Base-by-base conservation (phyloP, 805 yeast species). In the Wickerhamomyces canadensis region DNA sequence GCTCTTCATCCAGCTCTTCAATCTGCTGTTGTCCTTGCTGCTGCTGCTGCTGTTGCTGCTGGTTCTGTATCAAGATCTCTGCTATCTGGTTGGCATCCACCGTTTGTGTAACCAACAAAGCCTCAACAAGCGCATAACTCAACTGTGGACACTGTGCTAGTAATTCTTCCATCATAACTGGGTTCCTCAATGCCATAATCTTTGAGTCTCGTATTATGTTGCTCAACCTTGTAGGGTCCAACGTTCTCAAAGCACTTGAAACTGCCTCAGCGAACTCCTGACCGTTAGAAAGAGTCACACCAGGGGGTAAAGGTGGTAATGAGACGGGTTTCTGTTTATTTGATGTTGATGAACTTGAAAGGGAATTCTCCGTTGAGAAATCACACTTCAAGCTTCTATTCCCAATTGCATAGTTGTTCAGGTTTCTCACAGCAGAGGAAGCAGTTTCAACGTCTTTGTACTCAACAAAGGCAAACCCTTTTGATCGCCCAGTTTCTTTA, bases 381-480 rank as follows among this genome's bases (percentile, higher is more conserved):
- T 86, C 83, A 51, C 96, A 93, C 45, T 81, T 76, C 34, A 91
- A 60, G 27, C 64, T 69, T 45, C 96, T 64, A 31, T 72, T 73
- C 1, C 95, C 95, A 38, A 86, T 75, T 29, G 74, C 70, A 60
- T 80, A 82, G 45, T 85, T 83, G 58, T 85, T 84, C 45, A 91
- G 64, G 61, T 91, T 91, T 44, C 97, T 67, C 19, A 88, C 95
- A 0, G 98, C 97, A 15, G 91, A 79, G 2, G 85, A 78, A 5
- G 96, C 96, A 0, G 96, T 84, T 49, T 85, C 95, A 11, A 74
- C 65, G 57, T 91, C 70, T 38, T 41, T 74, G 57, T 84, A 91
- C 50, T 84, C 89, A 14, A 91, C 81, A 51, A 84, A 85, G 5
- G 95, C 95, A 54, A 79, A 85, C 3, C 97, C 97, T 58, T 83